Evolutionary conservation across 176 grass and related monocot species (phyloP), one percentile per base, ranked within the genome.

Genomic region (Carex parvula): DNA sequence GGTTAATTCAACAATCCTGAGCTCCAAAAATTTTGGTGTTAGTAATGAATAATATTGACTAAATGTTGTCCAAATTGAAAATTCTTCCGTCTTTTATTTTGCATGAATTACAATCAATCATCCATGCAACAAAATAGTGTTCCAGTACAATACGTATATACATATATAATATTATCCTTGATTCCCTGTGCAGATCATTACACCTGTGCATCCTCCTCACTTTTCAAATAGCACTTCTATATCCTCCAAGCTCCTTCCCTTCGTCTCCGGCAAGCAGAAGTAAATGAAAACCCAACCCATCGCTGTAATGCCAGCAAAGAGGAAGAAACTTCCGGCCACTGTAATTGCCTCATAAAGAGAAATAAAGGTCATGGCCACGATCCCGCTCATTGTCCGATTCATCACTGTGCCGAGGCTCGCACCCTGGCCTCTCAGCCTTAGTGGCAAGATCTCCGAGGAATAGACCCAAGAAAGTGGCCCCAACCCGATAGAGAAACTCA

Each of bases 401-500:
- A 92, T 86, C 56, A 86, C 92, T n/a, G 90, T 88, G 80, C 88
- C 88, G 68, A 89, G 68, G 15, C 90, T 90, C 55, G 86, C 88
- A 54, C 92, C 92, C 69, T 90, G 90, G 10, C 84, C 90, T 15
- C 92, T 90, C 86, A 92, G 86, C 46, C 86, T 70, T 14, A 94
- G 80, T 17, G 90, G 90, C 20, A 94, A 81, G 61, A 94, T 92
- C 90, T 94, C 92, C 8, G 90, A 94, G 80, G 87, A 81, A 90
- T 94, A 94, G 74, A 92, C 92, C 92, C 90, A 92, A 6, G 92
- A 86, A 12, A 94, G 67, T 0, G 92, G 92, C 9, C 92, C 90
- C 1, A 94, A 32, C 22, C 92, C 92, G 5, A 92, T 84, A 46
- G 92, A 94, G 62, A 94, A 92, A 15, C 83, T 41, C 52, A 83